A percentile compares a stretch with the other conserved stretches of the same genome.
These are phyloP conservation scores for Mycena indigotica DNA, from an alignment of 768 basidiomycete species.

Conservation along the genomic window DNA sequence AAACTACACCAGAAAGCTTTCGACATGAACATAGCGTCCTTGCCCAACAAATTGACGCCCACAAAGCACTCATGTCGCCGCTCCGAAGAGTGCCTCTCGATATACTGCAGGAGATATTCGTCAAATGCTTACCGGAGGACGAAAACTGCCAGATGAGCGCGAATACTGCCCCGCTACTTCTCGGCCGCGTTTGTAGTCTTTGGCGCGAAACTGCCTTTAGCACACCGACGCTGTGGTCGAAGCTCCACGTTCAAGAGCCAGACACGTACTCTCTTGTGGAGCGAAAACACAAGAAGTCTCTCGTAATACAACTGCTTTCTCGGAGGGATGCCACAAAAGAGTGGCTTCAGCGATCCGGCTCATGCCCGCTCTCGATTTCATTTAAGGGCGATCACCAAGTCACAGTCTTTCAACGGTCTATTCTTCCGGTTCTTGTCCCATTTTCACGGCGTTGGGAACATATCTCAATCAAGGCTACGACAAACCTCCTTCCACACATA, in stretches of 20 bases:
- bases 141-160: constrained; percentile 5
- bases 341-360: neutral
- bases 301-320: neutral
- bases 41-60: neutral
- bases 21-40: too few relatives aligned
- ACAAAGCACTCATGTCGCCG: constrained; percentile 13
- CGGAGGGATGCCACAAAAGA: neutral
- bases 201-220: neutral
- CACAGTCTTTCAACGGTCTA: neutral
- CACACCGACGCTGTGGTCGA: neutral
- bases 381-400: neutral
- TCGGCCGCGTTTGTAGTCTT: constrained; percentile 4
- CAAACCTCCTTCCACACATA: neutral
- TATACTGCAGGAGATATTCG: constrained; percentile 8
- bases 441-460: neutral
- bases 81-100: neutral
- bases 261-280: too few relatives aligned
- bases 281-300: too few relatives aligned
- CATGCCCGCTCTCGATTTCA: neutral
- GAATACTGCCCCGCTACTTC: neutral
- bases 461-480: neutral
- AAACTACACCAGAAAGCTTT: neutral
- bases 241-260: neutral
- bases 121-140: constrained; percentile 4
- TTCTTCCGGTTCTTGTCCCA: neutral